phyloP scores from a whole-genome alignment of 2,329 filamentous ascomycete genomes.

The Botrytis cinerea region DNA sequence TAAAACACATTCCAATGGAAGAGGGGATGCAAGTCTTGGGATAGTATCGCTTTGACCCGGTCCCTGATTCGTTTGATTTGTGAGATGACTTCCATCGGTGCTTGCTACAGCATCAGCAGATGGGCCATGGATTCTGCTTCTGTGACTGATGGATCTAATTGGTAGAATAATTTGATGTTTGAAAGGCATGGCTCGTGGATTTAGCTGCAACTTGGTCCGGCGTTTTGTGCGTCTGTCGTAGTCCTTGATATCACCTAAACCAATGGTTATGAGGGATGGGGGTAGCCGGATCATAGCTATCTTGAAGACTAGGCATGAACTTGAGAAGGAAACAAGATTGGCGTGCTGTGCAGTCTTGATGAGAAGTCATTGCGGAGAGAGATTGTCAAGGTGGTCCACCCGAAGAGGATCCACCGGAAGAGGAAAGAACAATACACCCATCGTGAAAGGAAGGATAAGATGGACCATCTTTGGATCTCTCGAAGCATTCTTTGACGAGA shows the following conservation, averaged over 20 bases:
- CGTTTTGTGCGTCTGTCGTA: conserved; percentile 32
- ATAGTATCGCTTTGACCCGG: neutral
- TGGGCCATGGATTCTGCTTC: conserved; percentile 6
- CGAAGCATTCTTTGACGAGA: neutral
- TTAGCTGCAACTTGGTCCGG: neutral
- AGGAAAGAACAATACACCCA: conserved; percentile 3
- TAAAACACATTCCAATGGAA: conserved; percentile 2
- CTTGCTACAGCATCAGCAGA: conserved; percentile 5
- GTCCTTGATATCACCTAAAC: conserved; percentile 35
- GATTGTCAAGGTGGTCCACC: neutral
- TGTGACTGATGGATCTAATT: conserved; percentile 5
- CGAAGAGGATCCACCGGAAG: neutral
- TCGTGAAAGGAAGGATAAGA: neutral
- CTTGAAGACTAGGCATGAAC: neutral
- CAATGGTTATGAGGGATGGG: conserved; percentile 34
- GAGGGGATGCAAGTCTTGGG: conserved; percentile 4
- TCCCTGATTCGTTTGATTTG: conserved; percentile 5
- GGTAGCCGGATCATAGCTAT: conserved; percentile 37
- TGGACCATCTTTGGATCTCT: neutral
- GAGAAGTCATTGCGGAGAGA: neutral
- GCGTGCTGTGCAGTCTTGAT: neutral
- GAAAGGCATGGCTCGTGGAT: neutral
- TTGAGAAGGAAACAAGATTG: neutral
- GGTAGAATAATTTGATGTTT: conserved; percentile 8
- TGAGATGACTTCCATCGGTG: conserved; percentile 19